phyloP scores from a whole-genome alignment of 805 yeast species.

The Candida boidinii region DNA sequence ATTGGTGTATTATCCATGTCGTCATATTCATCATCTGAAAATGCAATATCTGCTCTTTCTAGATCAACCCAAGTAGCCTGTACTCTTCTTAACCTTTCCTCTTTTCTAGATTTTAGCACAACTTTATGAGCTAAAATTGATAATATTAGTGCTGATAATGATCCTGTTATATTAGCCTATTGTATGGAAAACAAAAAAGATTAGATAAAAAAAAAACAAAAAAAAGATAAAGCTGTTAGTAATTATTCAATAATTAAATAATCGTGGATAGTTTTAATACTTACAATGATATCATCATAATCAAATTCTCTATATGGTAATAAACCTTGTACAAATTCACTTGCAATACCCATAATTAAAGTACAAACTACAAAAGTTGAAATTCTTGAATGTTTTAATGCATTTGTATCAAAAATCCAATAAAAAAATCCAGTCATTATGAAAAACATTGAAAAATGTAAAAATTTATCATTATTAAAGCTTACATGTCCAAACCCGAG shows the following conservation, averaged over 20 bases:
- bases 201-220: too few relatives aligned
- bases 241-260: too few relatives aligned
- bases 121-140: conserved; percentile 12
- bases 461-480: conserved; percentile 35
- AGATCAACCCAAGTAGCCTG: not conserved
- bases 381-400: conserved; percentile 22
- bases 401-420: conserved; percentile 32
- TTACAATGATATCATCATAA: conserved; percentile 20
- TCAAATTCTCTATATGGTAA: conserved; percentile 38
- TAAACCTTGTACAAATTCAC: conserved; percentile 38
- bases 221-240: too few relatives aligned
- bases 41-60: not conserved
- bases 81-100: conserved; percentile 5
- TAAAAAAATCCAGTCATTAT: conserved; percentile 38
- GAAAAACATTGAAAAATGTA: conserved; percentile 38
- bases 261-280: too few relatives aligned
- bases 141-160: conserved; percentile 13
- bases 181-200: too few relatives aligned
- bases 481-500: conserved; percentile 44
- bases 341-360: conserved; percentile 33
- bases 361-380: conserved; percentile 33
- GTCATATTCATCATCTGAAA: not conserved
- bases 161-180: conserved; percentile 20
- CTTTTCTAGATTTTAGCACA: conserved; percentile 5
- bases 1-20: too few relatives aligned